Conservation (phyloP, 179 eudicot genomes). For the Gypsophila paniculata region DNA sequence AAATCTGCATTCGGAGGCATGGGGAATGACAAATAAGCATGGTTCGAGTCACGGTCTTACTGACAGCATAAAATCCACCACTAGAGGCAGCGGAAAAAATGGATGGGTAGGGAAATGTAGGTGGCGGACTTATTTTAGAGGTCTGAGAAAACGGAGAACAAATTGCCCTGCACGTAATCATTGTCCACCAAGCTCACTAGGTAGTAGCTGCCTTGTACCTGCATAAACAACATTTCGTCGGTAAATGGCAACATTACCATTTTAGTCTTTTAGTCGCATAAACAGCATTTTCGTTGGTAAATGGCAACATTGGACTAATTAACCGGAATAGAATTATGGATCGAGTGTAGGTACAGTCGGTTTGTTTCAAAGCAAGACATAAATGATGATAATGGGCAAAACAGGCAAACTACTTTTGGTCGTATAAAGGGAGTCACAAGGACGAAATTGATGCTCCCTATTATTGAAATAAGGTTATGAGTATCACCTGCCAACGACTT, state of each 20-base stretch:
- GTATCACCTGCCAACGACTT: no score
- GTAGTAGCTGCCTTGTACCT: slow-evolving; percentile 80
- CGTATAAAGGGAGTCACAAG: no score
- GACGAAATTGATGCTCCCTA: no score
- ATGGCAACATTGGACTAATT: background rate
- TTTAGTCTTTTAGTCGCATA: slow-evolving; percentile 26
- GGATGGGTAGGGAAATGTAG: background rate
- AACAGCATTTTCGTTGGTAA: background rate
- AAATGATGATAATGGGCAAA: background rate
- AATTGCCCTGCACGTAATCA: slow-evolving; percentile 56
- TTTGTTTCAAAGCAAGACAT: background rate
- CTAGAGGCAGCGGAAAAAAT: background rate
- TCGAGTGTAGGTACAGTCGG: background rate
- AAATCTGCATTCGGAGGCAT: slow-evolving; percentile 31
- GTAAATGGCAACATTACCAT: background rate
- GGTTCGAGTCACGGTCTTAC: no score
- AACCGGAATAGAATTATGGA: no score
- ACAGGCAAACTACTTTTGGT: background rate
- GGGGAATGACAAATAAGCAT: background rate
- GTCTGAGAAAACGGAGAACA: slow-evolving; percentile 63
- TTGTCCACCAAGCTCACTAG: slow-evolving; percentile 93
- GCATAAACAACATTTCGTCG: slow-evolving; percentile 25
- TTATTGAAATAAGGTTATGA: no score
- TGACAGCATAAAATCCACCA: slow-evolving; percentile 19
- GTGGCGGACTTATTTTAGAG: slow-evolving; percentile 28